Evolutionary conservation across 768 basidiomycete species (phyloP).

Genomic region (Cyclocybe cylindracea): DNA sequence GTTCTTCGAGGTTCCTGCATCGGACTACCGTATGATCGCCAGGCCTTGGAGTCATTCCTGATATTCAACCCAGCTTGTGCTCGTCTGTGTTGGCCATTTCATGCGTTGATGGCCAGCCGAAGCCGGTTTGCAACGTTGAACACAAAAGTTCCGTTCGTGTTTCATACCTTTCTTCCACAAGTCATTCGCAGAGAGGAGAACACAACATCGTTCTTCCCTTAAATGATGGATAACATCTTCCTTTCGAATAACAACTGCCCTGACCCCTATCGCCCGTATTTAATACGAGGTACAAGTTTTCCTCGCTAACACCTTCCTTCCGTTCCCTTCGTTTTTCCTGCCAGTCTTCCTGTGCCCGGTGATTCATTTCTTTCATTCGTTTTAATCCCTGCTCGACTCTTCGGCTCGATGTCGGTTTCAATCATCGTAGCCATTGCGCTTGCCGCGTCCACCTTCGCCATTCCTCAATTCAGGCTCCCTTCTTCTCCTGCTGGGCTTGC

Average conservation of each 20-base stretch:
- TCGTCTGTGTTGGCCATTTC: too few species aligned
- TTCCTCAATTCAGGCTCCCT: slow-evolving; percentile 12
- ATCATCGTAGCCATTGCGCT: slow-evolving; percentile 16
- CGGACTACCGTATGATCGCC: too few species aligned
- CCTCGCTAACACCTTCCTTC: not conserved
- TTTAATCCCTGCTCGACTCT: slow-evolving; percentile 1
- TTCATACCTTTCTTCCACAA: not conserved
- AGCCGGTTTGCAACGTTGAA: too few species aligned
- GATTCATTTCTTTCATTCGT: slow-evolving; percentile 1
- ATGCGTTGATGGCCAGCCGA: too few species aligned
- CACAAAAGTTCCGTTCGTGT: not conserved
- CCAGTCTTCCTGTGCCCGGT: not conserved
- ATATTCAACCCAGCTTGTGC: too few species aligned
- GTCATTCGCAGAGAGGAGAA: too few species aligned
- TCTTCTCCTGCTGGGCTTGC: slow-evolving; percentile 6
- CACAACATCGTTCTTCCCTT: too few species aligned
- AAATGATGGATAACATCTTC: too few species aligned
- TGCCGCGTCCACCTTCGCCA: slow-evolving; percentile 16
- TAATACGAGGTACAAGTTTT: not conserved
- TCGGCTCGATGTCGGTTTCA: slow-evolving; percentile 14
- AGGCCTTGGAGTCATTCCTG: too few species aligned
- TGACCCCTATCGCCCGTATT: too few species aligned
- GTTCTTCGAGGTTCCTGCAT: too few species aligned
- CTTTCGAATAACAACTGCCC: too few species aligned
- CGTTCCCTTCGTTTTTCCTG: slow-evolving; percentile 3